Evolutionary conservation across 768 basidiomycete species (phyloP), one percentile per base, ranked within the genome.

Genomic region (Amanita fuliginea): DNA sequence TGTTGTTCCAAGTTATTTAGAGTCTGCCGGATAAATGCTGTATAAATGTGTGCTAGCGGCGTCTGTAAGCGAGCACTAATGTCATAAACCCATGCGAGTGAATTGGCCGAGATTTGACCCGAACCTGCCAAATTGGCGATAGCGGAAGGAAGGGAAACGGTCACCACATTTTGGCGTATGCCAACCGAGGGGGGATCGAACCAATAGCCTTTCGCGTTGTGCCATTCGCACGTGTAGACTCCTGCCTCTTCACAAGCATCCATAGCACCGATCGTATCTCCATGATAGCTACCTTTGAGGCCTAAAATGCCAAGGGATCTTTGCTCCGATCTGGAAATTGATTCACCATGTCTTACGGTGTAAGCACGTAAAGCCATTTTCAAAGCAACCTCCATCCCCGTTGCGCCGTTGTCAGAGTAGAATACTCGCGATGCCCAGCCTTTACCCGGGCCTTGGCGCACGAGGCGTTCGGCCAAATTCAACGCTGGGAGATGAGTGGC

Each of bases 221-320:
- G 93, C 94, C 95, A 98, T 63, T 97, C 95, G 55, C 92, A 96
- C 1, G 86, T 86, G 64, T 86, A 98, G 1, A 94, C 83, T 7
- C 89, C 86, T 57, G 24, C 46, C 35, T 94, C 89, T 59, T 87
- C 83, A 54, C 81, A 86, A 6, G 95, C 94, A 56, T 97, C 90
- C 95, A 98, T 98, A 2, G 85, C 83, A 0, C 95, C 95, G 53
- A 97, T 94, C 10, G 95, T 98, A 63, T 98, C 95, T 1, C 95
- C 95, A 59, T 98, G 95, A 66, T 97, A 98, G 59, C 91, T 91
- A 4, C 95, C 95, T 56, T 80, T 83, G 37, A 98, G 58, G 0
- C 95, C 95, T 3, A 98, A 61, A 1, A 98, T 76, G 3, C 87
- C 89, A 3, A 93, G 67, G 21, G 68, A 64, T 53, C 75, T 77